Evolutionary conservation across 148 eudicot genomes (phyloP), one percentile per base, ranked within the genome.

Genomic region (Drosera capensis): DNA sequence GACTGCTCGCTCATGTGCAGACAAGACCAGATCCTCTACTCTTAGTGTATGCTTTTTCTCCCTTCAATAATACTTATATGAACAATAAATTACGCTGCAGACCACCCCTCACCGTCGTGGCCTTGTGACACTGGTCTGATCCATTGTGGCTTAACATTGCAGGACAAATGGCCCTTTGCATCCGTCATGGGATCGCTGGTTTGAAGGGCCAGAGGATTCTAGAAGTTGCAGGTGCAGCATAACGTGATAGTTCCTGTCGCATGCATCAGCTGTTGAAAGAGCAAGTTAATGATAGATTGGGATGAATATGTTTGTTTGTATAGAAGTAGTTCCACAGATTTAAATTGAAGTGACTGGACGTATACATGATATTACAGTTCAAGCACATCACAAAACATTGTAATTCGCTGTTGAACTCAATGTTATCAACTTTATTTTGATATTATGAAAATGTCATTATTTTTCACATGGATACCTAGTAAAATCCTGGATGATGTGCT

Each of bases 11-110:
- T 26, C 49, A 40, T 45, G 64, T 88, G 8, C 80, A 73, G 47
- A 46, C 74, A 18, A 84, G 65, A 59, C 93, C 97, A 19, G 97
- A 90, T 78, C 87, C 97, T 0, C 64, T 90, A 22, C 80, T 90
- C 23, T 78, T 85, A 38, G 54, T 48, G 95, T 86, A 68, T 60
- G n/a, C 49, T 15, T 64, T 41, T 40, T 58, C 23, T 53, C 34
- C 20, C 43, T 11, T 13, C 42, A 26, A 18, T 8, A 7, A 18
- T 59, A 8, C 9, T 14, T 46, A 21, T 36, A 17, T 3, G 3
- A 20, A 4, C 20, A 4, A 5, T n/a, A n/a, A n/a, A n/a, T n/a
- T 1, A 8, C 16, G 1, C 25, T 20, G 25, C 14, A 43, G 21
- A 15, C 3, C 1, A 2, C 18, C 18, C 3, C 7, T 2, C 5